Evolutionary conservation across 306 rosid genomes (phyloP).

Genomic region (Cucumis melo): DNA sequence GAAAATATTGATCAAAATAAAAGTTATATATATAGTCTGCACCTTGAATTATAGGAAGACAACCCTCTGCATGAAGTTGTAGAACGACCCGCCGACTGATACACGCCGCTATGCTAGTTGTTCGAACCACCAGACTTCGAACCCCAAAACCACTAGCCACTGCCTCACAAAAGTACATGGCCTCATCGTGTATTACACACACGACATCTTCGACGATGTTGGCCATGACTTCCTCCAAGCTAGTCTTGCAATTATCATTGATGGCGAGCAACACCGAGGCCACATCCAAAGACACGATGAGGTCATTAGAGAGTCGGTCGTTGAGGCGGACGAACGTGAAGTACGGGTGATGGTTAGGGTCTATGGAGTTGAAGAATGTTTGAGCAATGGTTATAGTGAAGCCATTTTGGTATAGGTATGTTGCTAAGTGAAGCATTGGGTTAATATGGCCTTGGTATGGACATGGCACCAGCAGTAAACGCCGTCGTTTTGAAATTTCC

Average conservation of each 20-base stretch:
- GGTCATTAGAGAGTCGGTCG: background rate
- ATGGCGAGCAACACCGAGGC: background rate
- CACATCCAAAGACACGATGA: background rate
- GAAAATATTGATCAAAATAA: too few relatives aligned
- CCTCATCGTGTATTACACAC: constrained; percentile 32
- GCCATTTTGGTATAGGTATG: constrained; percentile 6
- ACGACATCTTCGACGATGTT: background rate
- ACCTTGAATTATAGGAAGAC: background rate
- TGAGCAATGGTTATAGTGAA: constrained; percentile 20
- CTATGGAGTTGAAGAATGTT: constrained; percentile 10
- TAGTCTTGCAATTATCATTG: constrained; percentile 11
- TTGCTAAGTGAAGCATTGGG: constrained; percentile 20
- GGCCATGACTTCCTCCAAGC: constrained; percentile 10
- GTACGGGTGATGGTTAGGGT: constrained; percentile 7
- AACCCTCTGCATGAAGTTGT: background rate
- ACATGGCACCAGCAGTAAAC: constrained; percentile 6
- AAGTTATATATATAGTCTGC: too few relatives aligned
- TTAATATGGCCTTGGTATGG: constrained; percentile 21
- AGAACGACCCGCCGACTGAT: background rate
- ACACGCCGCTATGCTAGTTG: background rate
- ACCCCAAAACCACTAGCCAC: constrained; percentile 17
- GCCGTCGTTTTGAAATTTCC: background rate
- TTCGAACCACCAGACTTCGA: background rate
- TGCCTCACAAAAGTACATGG: constrained; percentile 18
- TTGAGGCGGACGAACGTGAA: constrained; percentile 3